Percentiles rank a stretch among this genome's conserved stretches.
Evolutionary conservation across 2,329 filamentous ascomycete genomes (phyloP).

Genomic region (Botrytis fragariae): DNA sequence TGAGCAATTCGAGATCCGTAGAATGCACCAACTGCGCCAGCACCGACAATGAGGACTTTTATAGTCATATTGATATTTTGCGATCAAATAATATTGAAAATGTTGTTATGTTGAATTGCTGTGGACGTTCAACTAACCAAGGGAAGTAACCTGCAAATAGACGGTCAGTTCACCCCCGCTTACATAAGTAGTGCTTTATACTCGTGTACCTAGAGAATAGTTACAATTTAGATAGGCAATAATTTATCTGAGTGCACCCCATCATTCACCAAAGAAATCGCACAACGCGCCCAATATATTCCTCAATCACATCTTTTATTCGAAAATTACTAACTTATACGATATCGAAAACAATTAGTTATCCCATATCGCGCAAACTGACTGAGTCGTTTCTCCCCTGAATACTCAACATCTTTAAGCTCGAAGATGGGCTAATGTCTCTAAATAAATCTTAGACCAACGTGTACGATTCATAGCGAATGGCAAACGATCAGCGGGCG

Average conservation of each 20-base stretch:
- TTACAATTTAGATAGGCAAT: not conserved
- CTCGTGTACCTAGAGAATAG: no score
- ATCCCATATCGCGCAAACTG: not conserved
- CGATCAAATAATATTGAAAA: not conserved
- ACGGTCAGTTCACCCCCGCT: not conserved
- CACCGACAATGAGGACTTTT: slow-evolving; percentile 61
- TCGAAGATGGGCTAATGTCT: not conserved
- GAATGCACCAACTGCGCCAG: slow-evolving; percentile 70
- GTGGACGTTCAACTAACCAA: not conserved
- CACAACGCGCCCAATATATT: not conserved
- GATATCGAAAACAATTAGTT: not conserved
- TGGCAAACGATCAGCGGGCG: not conserved
- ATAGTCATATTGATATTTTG: slow-evolving; percentile 26
- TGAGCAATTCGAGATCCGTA: slow-evolving; percentile 67
- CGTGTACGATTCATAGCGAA: not conserved
- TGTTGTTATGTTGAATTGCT: not conserved
- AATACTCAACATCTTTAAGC: not conserved
- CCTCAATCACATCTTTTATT: not conserved
- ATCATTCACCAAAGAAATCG: not conserved
- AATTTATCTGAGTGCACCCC: not conserved
- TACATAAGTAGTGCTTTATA: no score
- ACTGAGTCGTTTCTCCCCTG: not conserved
- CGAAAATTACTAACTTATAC: not conserved
- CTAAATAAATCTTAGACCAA: not conserved
- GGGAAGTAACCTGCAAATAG: not conserved